Evolutionary conservation across 2,329 filamentous ascomycete genomes (phyloP).

Genomic region (Pezicula rhizophila): DNA sequence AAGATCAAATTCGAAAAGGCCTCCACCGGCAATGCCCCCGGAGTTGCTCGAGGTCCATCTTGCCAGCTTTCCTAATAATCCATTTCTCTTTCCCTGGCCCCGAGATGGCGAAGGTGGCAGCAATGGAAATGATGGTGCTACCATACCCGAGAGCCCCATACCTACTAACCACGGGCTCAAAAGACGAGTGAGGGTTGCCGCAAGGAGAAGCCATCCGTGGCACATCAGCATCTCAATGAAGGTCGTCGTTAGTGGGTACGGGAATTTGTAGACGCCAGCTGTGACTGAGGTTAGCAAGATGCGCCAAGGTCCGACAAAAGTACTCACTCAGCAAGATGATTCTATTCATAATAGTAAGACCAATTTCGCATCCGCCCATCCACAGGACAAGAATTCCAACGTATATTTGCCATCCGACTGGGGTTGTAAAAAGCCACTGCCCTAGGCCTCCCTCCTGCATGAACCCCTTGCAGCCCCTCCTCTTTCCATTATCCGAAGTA

Average conservation of each 20-base stretch:
- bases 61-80: conserved; percentile 19
- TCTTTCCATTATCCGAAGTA: conserved; percentile 12
- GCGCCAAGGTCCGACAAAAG: conserved; percentile 22
- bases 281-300: conserved; percentile 23
- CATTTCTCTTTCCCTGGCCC: conserved; percentile 23
- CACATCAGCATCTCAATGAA: conserved; percentile 44
- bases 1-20: conserved; percentile 45
- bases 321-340: conserved; percentile 41
- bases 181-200: conserved; percentile 40
- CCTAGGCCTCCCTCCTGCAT: conserved; percentile 38
- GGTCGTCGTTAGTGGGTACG: conserved; percentile 44
- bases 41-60: conserved; percentile 26
- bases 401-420: conserved; percentile 41
- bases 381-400: conserved; percentile 40
- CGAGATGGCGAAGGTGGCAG: conserved; percentile 20
- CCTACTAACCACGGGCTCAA: conserved; percentile 32
- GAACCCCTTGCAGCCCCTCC: conserved; percentile 27
- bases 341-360: conserved; percentile 42
- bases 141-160: conserved; percentile 34
- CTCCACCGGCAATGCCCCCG: conserved; percentile 46
- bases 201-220: conserved; percentile 39
- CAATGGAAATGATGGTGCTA: conserved; percentile 37
- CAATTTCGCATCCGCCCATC: conserved; percentile 40
- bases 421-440: conserved; percentile 40
- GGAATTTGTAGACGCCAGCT: conserved; percentile 44